Evolutionary conservation across 768 basidiomycete species (phyloP).

Genomic region (Termitomyces sp.): DNA sequence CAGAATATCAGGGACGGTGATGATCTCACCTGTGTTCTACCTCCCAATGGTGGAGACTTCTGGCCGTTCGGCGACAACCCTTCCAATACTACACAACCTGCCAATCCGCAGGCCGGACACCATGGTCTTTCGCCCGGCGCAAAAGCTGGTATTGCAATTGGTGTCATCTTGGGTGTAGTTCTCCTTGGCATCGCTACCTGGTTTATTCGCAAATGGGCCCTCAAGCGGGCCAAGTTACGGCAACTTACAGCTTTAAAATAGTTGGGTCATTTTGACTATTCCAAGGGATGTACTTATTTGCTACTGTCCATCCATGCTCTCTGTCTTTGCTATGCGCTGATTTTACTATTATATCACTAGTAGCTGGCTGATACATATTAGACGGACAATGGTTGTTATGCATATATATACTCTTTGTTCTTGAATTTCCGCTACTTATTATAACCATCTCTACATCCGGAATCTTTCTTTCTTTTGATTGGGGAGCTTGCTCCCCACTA

Average conservation of each 20-base stretch:
- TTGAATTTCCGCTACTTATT: background rate
- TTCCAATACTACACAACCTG: slow-evolving; percentile 17
- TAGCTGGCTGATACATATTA: background rate
- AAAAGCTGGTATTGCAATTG: slow-evolving; percentile 38
- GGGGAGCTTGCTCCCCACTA: too few species aligned
- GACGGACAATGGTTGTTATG: background rate
- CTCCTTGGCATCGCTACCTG: slow-evolving; percentile 37
- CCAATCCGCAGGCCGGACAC: slow-evolving; percentile 11
- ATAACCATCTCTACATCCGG: too few species aligned
- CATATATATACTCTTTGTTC: background rate
- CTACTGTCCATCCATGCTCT: background rate
- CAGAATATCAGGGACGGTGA: slow-evolving; percentile 48
- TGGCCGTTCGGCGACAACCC: slow-evolving; percentile 70
- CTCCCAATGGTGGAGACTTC: slow-evolving; percentile 63
- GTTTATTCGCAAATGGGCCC: slow-evolving; percentile 47
- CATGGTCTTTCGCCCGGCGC: slow-evolving; percentile 9
- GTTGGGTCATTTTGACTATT: background rate
- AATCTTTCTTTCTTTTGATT: too few species aligned
- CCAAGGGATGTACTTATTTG: background rate
- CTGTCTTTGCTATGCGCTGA: background rate
- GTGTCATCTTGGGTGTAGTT: slow-evolving; percentile 44
- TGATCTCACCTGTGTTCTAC: slow-evolving; percentile 62
- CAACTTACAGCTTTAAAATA: slow-evolving; percentile 21
- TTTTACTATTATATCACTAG: too few species aligned
- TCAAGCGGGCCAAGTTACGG: slow-evolving; percentile 28